Base-by-base conservation (phyloP, 441 rosid species). In the Populus hybrid region DNA sequence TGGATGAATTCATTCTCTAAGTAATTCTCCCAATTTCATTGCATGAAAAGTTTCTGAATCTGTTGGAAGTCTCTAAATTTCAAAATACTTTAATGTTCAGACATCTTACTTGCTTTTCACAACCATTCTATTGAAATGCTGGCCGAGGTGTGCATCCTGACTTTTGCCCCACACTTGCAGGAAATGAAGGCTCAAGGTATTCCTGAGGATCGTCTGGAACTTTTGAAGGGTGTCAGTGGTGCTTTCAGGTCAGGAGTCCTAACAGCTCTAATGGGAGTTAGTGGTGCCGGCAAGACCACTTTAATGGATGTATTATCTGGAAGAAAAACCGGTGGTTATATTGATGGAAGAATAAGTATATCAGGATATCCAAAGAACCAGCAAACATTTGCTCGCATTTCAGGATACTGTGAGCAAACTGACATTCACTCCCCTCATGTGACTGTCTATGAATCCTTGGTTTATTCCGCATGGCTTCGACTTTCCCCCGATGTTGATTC, bases 251-350 rank as follows among this genome's bases (percentile, higher is more conserved):
- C 96, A 18, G 94, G 96, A 31, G 90, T 92, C 72, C 85, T 91
- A 23, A 88, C 92, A 16, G 91, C 95, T 59, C 79, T 91, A 45
- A 90, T 91, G 91, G 95, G 95, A 8, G 80, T 91, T 23, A 90
- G 93, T 24, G 95, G 93, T 6, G 93, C 95, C 59, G 95, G 95
- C 24, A 91, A 91, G 79, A 91, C 96, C 76, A 91, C 96, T 26
- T 81, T 91, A 23, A 87, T 91, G 93, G 96, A 91, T 79, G 94
- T 91, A 31, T 74, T 91, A 78, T 89, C 96, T 11, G 96, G 96
- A 74, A 83, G 96, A 80, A 91, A 91, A 87, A 91, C 93, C 6
- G 89, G 90, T 16, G 95, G 95, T 40, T 85, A 87, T 74, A 85
- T 90, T 12, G 84, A 80, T 3, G 95, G 95, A 65, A 79, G 67